Evolutionary conservation across 2,329 filamentous ascomycete species (phyloP), one percentile per base, ranked within the genome.

Genomic region (Gremmenia infestans): DNA sequence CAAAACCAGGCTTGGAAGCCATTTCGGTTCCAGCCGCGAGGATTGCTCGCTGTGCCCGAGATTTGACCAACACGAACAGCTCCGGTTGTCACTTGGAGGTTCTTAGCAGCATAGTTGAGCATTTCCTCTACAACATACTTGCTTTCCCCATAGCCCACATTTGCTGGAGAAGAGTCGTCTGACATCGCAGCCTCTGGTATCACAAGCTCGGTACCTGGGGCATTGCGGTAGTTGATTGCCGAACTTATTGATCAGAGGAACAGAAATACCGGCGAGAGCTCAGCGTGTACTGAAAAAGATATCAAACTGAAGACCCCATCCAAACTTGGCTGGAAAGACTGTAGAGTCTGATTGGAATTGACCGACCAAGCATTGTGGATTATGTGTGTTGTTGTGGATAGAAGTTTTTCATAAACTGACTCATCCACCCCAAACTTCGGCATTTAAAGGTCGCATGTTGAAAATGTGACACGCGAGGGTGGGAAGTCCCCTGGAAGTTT

Each of bases 21-120:
- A 84, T 78, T 73, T 35, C 67, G 69, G 57, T 80, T 83, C 81
- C 82, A 85, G 25, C 63, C 61, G 0, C 80, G 80, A 19, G 66
- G 43, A 11, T 49, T 63, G 15, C 71, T 65, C 17, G 52, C 51
- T 0, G 76, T 73, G 0, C 76, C 77, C 0, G 68, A 76, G 42
- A 80, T 72, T 63, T 80, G 78, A 0, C 76, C 77, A 0, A 80
- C 73, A 1, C 78, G 73, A 32, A 76, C 69, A n/a, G 74, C 63
- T 6, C 70, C 70, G 2, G 70, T 67, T 0, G 72, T 70, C 3
- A 79, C 67, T 23, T 71, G 72, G 0, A 70, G 69, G 17, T 63
- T 63, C 0, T 66, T 62, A 0, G 73, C 73, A 7, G 72, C 71
- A 7, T 54, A 36, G 25, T 78, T 74, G 1, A 80, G 67, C n/a